These are phyloP conservation scores for Metschnikowia kofuensis DNA, from an alignment of 805 yeast genomes.

Conservation along the genomic window DNA sequence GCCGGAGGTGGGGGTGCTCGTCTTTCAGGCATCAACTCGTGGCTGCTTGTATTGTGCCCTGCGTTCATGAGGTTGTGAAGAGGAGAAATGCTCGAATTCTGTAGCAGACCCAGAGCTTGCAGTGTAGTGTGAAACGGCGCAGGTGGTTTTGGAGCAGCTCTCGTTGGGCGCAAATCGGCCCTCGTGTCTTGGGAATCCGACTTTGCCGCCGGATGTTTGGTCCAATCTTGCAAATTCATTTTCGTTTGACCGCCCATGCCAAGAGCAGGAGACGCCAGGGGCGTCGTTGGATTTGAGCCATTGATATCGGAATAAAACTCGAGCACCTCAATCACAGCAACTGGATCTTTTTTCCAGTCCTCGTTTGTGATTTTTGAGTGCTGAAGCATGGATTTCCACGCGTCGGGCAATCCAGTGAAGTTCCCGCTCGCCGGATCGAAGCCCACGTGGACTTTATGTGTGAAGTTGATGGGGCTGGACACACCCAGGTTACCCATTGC, in stretches of 20 bases:
- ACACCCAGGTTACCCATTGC: slow-evolving; percentile 47
- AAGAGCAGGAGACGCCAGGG: slow-evolving; percentile 26
- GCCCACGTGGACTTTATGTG: slow-evolving; percentile 89
- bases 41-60: slow-evolving; percentile 8
- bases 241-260: slow-evolving; percentile 15
- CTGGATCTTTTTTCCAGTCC: slow-evolving; percentile 62
- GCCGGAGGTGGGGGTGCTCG: slow-evolving; percentile 57
- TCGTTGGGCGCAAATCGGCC: slow-evolving; percentile 30
- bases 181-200: background rate
- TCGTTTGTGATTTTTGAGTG: slow-evolving; percentile 60
- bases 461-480: slow-evolving; percentile 90
- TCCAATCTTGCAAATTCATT: slow-evolving; percentile 42
- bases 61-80: slow-evolving; percentile 30
- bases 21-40: slow-evolving; percentile 46
- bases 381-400: slow-evolving; percentile 54
- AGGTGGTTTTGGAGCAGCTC: slow-evolving; percentile 46
- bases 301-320: slow-evolving; percentile 51
- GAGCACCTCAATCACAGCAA: slow-evolving; percentile 59
- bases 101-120: slow-evolving; percentile 1
- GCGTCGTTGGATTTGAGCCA: slow-evolving; percentile 39
- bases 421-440: slow-evolving; percentile 73
- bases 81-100: slow-evolving; percentile 26
- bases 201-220: slow-evolving; percentile 29
- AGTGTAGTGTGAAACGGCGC: slow-evolving; percentile 35
- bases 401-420: slow-evolving; percentile 55